These are phyloP conservation scores for Hanseniaspora sp. DNA, from an alignment of 1,139 yeast genomes.

Conservation along the genomic window DNA sequence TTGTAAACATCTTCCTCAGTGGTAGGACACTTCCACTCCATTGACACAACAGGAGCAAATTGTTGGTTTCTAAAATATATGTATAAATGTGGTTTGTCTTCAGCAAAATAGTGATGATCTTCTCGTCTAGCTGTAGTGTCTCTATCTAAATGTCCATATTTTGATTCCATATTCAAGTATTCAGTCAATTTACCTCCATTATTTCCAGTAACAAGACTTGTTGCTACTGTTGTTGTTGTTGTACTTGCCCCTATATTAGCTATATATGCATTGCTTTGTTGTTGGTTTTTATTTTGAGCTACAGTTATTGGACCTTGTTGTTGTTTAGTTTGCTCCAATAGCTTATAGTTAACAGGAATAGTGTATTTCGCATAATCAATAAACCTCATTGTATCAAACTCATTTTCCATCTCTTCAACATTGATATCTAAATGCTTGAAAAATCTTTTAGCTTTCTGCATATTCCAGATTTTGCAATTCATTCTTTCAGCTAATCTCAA, in stretches of 20 bases:
- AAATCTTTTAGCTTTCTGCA: slow-evolving; percentile 74
- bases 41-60: slow-evolving; percentile 68
- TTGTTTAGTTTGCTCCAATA: neutral
- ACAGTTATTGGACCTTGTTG: neutral
- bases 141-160: slow-evolving; percentile 78
- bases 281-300: neutral
- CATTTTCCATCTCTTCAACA: slow-evolving; percentile 23
- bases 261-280: neutral
- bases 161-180: slow-evolving; percentile 69
- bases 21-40: slow-evolving; percentile 55
- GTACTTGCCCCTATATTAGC: slow-evolving; percentile 18
- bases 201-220: neutral
- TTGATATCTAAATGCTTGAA: slow-evolving; percentile 57
- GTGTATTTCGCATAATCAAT: slow-evolving; percentile 14
- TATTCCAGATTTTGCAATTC: slow-evolving; percentile 75
- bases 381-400: slow-evolving; percentile 14
- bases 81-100: slow-evolving; percentile 47
- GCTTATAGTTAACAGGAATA: slow-evolving; percentile 7
- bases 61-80: slow-evolving; percentile 72
- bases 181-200: slow-evolving; percentile 41
- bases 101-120: slow-evolving; percentile 70
- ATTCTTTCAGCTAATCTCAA: slow-evolving; percentile 26
- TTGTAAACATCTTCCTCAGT: slow-evolving; percentile 19
- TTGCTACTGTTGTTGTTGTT: slow-evolving; percentile 17
- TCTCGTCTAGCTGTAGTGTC: slow-evolving; percentile 79